Percentiles rank a stretch among this genome's conserved stretches.
Evolutionary conservation across 1,284 basidiomycete genomes (phyloP).

Genomic region (Papiliotrema nemorosa): DNA sequence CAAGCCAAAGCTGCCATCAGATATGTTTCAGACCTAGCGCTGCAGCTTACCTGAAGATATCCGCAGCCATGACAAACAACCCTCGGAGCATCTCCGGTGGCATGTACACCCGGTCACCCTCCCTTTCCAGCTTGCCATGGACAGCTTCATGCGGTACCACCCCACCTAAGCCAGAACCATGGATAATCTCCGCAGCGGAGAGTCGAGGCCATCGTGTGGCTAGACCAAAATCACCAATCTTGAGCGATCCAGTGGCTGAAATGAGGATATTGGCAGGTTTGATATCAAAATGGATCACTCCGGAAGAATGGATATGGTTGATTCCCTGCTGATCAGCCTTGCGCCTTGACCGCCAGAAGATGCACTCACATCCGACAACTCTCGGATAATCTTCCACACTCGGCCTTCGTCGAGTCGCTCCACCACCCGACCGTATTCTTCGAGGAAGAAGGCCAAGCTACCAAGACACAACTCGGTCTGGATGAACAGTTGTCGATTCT

Average conservation of each 20-base stretch:
- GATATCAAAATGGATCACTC: conserved; percentile 92
- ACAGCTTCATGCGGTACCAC: conserved; percentile 15
- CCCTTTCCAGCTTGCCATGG: conserved; percentile 66
- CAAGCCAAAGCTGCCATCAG: conserved; percentile 72
- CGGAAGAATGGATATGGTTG: conserved; percentile 80
- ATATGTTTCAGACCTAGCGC: background rate
- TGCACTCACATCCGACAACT: conserved; percentile 74
- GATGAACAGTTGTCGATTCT: conserved; percentile 82
- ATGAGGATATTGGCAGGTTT: conserved; percentile 98
- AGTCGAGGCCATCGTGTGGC: conserved; percentile 77
- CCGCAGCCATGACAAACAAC: conserved; percentile 85
- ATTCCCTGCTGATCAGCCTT: conserved; percentile 60
- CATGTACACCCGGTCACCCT: conserved; percentile 96
- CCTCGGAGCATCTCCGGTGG: conserved; percentile 96
- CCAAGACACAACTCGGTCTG: conserved; percentile 94
- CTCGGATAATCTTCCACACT: conserved; percentile 95
- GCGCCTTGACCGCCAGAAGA: background rate
- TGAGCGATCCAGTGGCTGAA: conserved; percentile 82
- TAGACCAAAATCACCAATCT: conserved; percentile 99
- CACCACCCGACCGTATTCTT: conserved; percentile 83
- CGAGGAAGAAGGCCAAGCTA: conserved; percentile 85
- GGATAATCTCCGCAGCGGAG: conserved; percentile 43
- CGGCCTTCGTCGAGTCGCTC: conserved; percentile 85
- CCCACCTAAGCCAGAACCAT: conserved; percentile 47
- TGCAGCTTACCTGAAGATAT: conserved; percentile 81